Evolutionary conservation across 73 alveolate genomes (phyloP), one percentile per base, ranked within the genome.

Genomic region (Urostyla sp.): DNA sequence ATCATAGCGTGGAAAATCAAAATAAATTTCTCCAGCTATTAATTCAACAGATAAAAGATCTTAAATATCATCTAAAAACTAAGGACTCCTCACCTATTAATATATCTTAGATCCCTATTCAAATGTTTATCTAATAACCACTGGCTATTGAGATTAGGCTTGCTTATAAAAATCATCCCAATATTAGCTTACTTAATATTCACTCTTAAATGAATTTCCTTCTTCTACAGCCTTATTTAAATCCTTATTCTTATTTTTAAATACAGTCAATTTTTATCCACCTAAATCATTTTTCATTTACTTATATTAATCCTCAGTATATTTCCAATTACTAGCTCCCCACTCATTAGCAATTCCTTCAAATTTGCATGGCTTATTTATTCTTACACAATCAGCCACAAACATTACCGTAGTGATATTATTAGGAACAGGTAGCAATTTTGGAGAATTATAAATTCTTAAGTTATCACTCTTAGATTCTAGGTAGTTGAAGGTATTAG

Each of bases 331-430:
- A 48, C 21, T 23, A 15, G 67, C 72, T 2, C 36, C 35, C 84
- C 84, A 69, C 8, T 26, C 72, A 50, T 20, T 18, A 15, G 72
- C 84, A 20, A 69, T 20, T 10, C 84, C 84, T 34, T 44, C 69
- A 31, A 69, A 69, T 40, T 69, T 45, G 58, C 84, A 69, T 1
- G 84, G 84, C 52, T 48, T 69, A 32, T 69, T 69, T 31, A 69
- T 43, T 26, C 84, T 45, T 5, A 69, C 37, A 38, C 84, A 69
- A 4, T 69, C 69, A 48, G 45, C 84, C 67, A 69, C 50, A 40
- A 69, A 69, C 43, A 27, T 10, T n/a, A 27, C 28, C 4, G 67
- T 31, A 16, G 31, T 28, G 11, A 48, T 43, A n/a, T n/a, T n/a
- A n/a, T n/a, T 37, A 27, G 38, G 7, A 23, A 53, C 24, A 28